Conservation (phyloP, 2,329 filamentous ascomycete species). For the Aspergillus costaricaensis region DNA sequence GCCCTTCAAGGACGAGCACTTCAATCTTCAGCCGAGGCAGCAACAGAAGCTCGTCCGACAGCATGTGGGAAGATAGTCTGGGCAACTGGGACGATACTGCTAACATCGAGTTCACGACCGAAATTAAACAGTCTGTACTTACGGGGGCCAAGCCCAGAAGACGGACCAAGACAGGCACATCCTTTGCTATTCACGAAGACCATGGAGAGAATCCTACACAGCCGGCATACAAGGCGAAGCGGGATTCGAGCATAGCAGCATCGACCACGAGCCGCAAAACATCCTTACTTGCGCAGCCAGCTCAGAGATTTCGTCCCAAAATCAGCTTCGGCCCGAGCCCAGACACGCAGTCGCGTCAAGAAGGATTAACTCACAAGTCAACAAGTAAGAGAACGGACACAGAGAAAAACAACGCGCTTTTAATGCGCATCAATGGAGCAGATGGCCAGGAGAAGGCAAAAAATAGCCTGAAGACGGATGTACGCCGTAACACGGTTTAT, state of each 20-base stretch:
- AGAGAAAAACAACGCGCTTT: conserved; percentile 21
- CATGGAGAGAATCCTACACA: conserved; percentile 15
- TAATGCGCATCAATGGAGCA: conserved; percentile 17
- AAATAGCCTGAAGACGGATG: conserved; percentile 32
- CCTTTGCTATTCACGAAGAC: conserved; percentile 46
- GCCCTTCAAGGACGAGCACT: conserved; percentile 29
- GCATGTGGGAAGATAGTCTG: conserved; percentile 29
- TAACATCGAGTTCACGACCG: conserved; percentile 45
- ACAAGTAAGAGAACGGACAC: conserved; percentile 11
- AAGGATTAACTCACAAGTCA: conserved; percentile 11
- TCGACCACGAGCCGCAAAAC: conserved; percentile 26
- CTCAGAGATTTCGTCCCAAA: conserved; percentile 42
- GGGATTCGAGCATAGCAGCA: conserved; percentile 20
- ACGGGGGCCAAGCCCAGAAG: conserved; percentile 33
- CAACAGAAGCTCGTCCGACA: conserved; percentile 23
- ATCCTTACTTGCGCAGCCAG: conserved; percentile 43
- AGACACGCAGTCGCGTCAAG: conserved; percentile 14
- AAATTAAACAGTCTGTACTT: conserved; percentile 35
- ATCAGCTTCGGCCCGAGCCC: conserved; percentile 30
- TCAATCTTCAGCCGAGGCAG: conserved; percentile 22
- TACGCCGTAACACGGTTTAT: conserved; percentile 44
- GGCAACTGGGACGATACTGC: conserved; percentile 37
- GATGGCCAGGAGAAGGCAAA: conserved; percentile 9
- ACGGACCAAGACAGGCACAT: conserved; percentile 26
- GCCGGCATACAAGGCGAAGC: conserved; percentile 18